A percentile compares a stretch with the other conserved stretches of the same genome.
These are phyloP conservation scores for Carallia pectinifolia DNA, from an alignment of 345 rosid genomes.

Conservation along the genomic window DNA sequence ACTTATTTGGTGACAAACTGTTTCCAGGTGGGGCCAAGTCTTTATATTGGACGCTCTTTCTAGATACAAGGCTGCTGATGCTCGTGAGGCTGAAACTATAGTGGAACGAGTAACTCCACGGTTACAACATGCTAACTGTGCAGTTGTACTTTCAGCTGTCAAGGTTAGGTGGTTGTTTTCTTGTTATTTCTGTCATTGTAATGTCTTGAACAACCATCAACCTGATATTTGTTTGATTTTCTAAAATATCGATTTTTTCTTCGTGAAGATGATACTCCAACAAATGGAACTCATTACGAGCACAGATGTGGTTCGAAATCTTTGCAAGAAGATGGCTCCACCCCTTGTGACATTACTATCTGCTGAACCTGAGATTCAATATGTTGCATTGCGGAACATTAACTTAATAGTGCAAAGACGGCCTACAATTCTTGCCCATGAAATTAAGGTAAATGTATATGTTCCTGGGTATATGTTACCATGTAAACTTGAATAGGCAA, in stretches of 20 bases:
- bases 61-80: conserved; percentile 92
- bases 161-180: conserved; percentile 50
- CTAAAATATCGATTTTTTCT: conserved; percentile 18
- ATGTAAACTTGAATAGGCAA: neutral
- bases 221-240: conserved; percentile 7
- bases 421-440: conserved; percentile 98
- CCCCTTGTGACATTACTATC: conserved; percentile 99
- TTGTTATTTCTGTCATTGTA: conserved; percentile 13
- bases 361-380: conserved; percentile 98
- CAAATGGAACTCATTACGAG: conserved; percentile 99
- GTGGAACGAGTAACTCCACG: conserved; percentile 99
- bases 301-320: conserved; percentile 96
- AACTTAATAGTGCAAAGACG: conserved; percentile 95
- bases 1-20: neutral
- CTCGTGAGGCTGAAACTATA: conserved; percentile 98
- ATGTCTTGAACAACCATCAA: conserved; percentile 14
- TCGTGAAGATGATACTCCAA: conserved; percentile 88
- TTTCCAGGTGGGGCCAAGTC: conserved; percentile 97
- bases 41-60: conserved; percentile 98
- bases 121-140: conserved; percentile 98
- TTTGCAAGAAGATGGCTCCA: conserved; percentile 99
- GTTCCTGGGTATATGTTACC: conserved; percentile 15
- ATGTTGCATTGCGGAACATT: conserved; percentile 95
- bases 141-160: conserved; percentile 98
- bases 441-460: conserved; percentile 72